Percentiles rank a stretch among this genome's conserved stretches.
phyloP scores from a whole-genome alignment of 768 basidiomycete species.

The Termitomyces sp. region DNA sequence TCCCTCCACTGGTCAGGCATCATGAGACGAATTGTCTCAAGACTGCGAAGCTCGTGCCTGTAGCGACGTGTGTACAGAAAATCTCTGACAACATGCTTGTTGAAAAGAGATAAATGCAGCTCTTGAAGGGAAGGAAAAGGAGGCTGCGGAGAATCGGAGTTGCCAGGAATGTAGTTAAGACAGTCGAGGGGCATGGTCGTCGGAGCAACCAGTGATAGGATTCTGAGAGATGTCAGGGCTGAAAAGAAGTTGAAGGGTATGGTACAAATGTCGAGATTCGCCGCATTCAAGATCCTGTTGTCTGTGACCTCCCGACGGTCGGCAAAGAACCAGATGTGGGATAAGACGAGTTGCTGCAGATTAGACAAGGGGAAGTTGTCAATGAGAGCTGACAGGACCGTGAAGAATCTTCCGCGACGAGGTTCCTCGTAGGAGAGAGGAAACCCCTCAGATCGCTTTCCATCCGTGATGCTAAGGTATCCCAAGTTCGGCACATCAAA shows the following conservation, averaged over 20 bases:
- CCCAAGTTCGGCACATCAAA: conserved; percentile 5
- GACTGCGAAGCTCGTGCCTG: neutral
- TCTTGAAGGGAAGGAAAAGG: neutral
- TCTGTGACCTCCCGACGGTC: neutral
- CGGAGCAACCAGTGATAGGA: conserved; percentile 2
- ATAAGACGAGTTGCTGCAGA: conserved; percentile 1
- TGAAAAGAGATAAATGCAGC: neutral
- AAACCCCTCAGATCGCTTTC: neutral
- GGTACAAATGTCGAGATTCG: neutral
- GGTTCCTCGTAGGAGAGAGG: neutral
- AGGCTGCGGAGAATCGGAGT: neutral
- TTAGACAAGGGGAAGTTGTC: neutral
- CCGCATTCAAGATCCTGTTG: neutral
- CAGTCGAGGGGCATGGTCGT: conserved; percentile 3
- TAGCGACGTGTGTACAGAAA: conserved; percentile 2
- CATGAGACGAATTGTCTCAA: neutral
- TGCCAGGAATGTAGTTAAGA: conserved; percentile 5
- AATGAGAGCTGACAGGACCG: neutral
- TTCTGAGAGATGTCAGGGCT: conserved; percentile 5
- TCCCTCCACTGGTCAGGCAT: neutral
- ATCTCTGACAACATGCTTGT: conserved; percentile 4
- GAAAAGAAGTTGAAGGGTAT: conserved; percentile 5
- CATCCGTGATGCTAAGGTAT: conserved; percentile 1
- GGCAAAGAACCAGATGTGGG: conserved; percentile 4
- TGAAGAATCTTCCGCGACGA: neutral